Evolutionary conservation across 2,329 filamentous ascomycete genomes (phyloP), one percentile per base, ranked within the genome.

Genomic region (Cladophialophora carrionii): DNA sequence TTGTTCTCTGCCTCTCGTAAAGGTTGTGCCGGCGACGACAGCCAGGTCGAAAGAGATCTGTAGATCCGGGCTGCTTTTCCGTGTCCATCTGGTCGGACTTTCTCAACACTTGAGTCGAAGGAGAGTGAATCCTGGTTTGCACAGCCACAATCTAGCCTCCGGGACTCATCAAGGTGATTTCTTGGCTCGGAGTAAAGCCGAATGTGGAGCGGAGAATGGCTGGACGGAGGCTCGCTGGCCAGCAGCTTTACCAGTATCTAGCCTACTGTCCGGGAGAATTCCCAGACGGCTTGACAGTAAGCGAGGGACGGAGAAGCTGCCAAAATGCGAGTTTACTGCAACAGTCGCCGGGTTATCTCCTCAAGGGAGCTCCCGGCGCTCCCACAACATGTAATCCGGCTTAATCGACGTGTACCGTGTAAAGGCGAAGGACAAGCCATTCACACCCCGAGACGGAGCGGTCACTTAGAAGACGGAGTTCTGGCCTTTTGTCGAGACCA

Each of bases 181-280:
- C 52, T 41, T 61, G 34, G 29, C 59, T 54, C 59, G 59, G 59
- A 61, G 59, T 32, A 55, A 48, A 34, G 52, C 59, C 59, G 51
- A 61, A 43, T 46, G 14, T 26, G 48, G 46, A n/a, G 32, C 43
- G 7, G n/a, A 20, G 37, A 48, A 46, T 43, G 37, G 37, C 37
- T 43, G 37, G 37, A 43, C 37, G n/a, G n/a, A n/a, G n/a, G n/a
- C n/a, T n/a, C n/a, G n/a, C n/a, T n/a, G n/a, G n/a, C n/a, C n/a
- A n/a, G n/a, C n/a, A n/a, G n/a, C n/a, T n/a, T n/a, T n/a, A n/a
- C n/a, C n/a, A n/a, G n/a, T n/a, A n/a, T n/a, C n/a, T n/a, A n/a
- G n/a, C n/a, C n/a, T n/a, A n/a, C n/a, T n/a, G n/a, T n/a, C n/a
- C 5, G 37, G 37, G 37, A 43, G 37, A 43, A 17, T n/a, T 7